Evolutionary conservation across 768 basidiomycete species (phyloP).

Genomic region (Termitomyces sp.): DNA sequence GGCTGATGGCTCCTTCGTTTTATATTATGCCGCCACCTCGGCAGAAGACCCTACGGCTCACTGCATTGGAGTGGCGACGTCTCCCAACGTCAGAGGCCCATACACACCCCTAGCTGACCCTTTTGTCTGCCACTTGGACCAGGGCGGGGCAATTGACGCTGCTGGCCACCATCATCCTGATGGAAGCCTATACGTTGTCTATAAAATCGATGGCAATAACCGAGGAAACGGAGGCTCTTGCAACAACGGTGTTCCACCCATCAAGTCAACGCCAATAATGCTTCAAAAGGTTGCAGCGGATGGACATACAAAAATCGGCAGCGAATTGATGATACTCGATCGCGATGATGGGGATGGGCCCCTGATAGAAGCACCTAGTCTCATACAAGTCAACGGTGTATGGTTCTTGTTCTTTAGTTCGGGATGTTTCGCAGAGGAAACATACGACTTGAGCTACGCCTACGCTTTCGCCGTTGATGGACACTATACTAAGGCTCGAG

Average conservation of each 20-base stretch:
- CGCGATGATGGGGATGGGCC: constrained; percentile 13
- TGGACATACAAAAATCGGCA: constrained; percentile 12
- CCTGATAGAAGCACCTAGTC: constrained; percentile 12
- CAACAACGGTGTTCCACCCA: constrained; percentile 12
- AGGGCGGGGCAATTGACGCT: constrained; percentile 10
- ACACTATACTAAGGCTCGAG: constrained; percentile 11
- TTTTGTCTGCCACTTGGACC: constrained; percentile 12
- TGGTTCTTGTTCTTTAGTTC: constrained; percentile 14
- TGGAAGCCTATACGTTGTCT: constrained; percentile 13
- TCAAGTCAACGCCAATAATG: constrained; percentile 14
- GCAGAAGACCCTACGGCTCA: constrained; percentile 8
- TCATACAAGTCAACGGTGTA: constrained; percentile 10
- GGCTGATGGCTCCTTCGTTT: constrained; percentile 9
- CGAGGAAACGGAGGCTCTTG: constrained; percentile 11
- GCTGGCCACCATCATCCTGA: constrained; percentile 13
- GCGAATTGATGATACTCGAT: constrained; percentile 11
- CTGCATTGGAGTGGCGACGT: constrained; percentile 13
- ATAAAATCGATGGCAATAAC: constrained; percentile 13
- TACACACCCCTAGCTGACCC: constrained; percentile 3
- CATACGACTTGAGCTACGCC: constrained; percentile 13
- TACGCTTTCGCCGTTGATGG: constrained; percentile 10
- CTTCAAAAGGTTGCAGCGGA: constrained; percentile 12
- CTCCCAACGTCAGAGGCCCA: constrained; percentile 3
- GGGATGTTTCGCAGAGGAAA: constrained; percentile 11
- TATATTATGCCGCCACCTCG: constrained; percentile 13